phyloP scores from a whole-genome alignment of 2,329 filamentous ascomycete species.

The Aureobasidium lini region DNA sequence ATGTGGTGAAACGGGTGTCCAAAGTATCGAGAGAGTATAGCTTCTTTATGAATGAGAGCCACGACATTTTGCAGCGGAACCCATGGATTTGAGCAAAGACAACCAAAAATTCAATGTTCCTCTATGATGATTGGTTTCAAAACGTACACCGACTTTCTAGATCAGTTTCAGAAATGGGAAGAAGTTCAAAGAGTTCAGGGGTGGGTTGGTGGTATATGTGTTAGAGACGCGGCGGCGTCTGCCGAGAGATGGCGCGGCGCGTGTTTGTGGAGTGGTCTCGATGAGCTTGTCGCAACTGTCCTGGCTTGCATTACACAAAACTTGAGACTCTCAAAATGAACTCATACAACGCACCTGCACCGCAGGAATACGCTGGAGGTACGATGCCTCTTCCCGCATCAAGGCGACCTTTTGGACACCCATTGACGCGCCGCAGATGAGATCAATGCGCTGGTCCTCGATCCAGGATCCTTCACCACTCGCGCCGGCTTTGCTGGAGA shows the following conservation, averaged over 20 bases:
- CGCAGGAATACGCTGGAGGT: constrained; percentile 42
- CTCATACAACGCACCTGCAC: constrained; percentile 25
- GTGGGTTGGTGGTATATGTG: not conserved
- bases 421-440: constrained; percentile 58
- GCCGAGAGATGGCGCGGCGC: not conserved
- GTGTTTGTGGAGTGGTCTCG: not conserved
- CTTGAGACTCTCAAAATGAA: not conserved
- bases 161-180: too few relatives aligned
- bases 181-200: not conserved
- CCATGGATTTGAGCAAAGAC: not conserved
- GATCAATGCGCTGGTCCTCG: constrained; percentile 92
- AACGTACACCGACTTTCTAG: too few relatives aligned
- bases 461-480: constrained; percentile 83
- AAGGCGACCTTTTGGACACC: not conserved
- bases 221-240: not conserved
- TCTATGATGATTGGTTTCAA: too few relatives aligned
- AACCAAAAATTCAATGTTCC: not conserved
- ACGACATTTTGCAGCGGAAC: constrained; percentile 1
- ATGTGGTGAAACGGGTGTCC: constrained; percentile 64
- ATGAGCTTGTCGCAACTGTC: constrained; percentile 1
- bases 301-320: not conserved
- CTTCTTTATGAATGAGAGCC: constrained; percentile 37
- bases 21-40: constrained; percentile 60
- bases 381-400: constrained; percentile 12
- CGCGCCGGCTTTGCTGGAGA: constrained; percentile 96